Conservation (phyloP, 2,329 filamentous ascomycete genomes). For the Knufia fluminis region DNA sequence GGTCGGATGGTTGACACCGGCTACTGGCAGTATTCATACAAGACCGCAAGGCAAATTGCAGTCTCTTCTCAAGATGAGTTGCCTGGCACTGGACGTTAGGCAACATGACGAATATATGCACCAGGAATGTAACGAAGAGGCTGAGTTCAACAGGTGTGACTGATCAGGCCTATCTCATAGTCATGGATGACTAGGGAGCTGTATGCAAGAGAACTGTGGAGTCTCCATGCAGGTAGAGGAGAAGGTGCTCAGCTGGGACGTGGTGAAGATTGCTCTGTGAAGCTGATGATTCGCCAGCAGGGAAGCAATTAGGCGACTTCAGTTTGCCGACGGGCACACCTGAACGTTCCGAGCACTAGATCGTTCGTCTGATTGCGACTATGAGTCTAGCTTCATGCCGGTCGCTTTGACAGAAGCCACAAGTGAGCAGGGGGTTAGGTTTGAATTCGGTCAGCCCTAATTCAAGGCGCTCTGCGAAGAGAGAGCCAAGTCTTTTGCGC, state of each 20-base stretch:
- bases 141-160: not conserved
- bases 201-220: not conserved
- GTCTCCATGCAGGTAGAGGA: not conserved
- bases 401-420: not conserved
- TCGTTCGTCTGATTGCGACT: not conserved
- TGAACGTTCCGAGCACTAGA: not conserved
- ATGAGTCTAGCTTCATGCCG: not conserved
- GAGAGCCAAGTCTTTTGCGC: no score
- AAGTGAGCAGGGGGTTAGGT: not conserved
- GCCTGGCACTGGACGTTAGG: not conserved
- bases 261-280: not conserved
- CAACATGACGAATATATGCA: not conserved
- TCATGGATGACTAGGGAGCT: not conserved
- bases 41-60: not conserved
- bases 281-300: conserved; percentile 1
- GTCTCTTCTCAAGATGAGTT: not conserved
- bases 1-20: no score
- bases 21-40: not conserved
- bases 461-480: not conserved
- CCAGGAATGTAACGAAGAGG: not conserved
- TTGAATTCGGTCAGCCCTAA: not conserved
- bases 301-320: not conserved
- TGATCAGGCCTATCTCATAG: not conserved
- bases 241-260: not conserved
- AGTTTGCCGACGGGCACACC: not conserved